These are phyloP conservation scores for Cronartium ribicola DNA, from an alignment of 1,284 basidiomycete genomes.

Conservation along the genomic window DNA sequence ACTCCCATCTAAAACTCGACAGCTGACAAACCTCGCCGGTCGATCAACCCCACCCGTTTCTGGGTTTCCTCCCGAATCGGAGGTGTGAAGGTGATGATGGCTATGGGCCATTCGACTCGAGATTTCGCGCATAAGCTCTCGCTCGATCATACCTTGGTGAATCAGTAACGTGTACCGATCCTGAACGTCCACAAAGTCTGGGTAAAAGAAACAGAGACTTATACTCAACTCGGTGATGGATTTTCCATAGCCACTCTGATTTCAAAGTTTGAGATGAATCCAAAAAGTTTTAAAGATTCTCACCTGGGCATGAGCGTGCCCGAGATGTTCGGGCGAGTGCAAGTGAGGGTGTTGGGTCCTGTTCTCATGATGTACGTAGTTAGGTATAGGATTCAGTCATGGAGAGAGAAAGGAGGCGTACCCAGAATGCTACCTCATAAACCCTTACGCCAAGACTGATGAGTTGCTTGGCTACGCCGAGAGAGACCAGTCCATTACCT, in stretches of 20 bases:
- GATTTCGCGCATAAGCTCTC: conserved; percentile 52
- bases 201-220: too few species aligned
- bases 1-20: conserved; percentile 43
- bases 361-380: conserved; percentile 12
- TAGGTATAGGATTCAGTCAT: conserved; percentile 6
- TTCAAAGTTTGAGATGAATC: too few species aligned
- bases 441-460: conserved; percentile 50
- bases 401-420: conserved; percentile 28
- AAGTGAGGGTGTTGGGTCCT: conserved; percentile 48
- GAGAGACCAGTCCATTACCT: conserved; percentile 38
- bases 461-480: conserved; percentile 48
- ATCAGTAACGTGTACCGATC: conserved; percentile 54
- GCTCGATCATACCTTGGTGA: conserved; percentile 54
- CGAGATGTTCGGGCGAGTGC: conserved; percentile 51
- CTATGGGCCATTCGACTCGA: conserved; percentile 45
- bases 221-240: too few species aligned
- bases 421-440: conserved; percentile 54
- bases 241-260: too few species aligned
- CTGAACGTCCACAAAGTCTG: conserved; percentile 53
- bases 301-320: conserved; percentile 54
- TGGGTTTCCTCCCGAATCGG: neutral
- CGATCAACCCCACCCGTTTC: conserved; percentile 29
- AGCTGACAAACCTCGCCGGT: conserved; percentile 44
- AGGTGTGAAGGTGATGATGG: neutral
- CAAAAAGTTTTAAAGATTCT: too few species aligned